These are phyloP conservation scores for Globisporangium orthogonon DNA, from an alignment of 352 stramenopile genomes.

Conservation along the genomic window DNA sequence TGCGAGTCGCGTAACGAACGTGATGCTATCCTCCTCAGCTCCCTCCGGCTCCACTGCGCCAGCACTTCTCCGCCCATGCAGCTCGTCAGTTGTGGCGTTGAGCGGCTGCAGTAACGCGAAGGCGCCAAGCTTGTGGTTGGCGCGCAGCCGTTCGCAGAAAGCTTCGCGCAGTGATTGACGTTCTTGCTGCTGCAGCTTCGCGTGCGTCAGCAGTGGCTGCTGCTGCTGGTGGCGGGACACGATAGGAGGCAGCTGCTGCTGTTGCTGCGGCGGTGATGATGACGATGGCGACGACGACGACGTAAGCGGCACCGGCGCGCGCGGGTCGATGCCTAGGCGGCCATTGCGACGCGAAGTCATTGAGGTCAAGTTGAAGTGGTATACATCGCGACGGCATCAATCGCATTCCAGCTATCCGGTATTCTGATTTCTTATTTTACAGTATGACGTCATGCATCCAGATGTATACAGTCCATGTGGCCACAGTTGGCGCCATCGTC, in stretches of 20 bases:
- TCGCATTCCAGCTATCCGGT: too few species aligned
- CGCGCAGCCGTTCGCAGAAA: slow-evolving; percentile 17
- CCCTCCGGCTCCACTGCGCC: neutral
- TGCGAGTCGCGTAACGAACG: slow-evolving; percentile 1
- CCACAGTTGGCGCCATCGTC: too few species aligned
- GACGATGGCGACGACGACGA: neutral
- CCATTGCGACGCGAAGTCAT: neutral
- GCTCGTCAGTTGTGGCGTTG: neutral
- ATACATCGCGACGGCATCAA: too few species aligned
- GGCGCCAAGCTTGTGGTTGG: slow-evolving; percentile 11
- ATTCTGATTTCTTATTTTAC: too few species aligned
- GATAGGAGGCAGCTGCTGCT: slow-evolving; percentile 14
- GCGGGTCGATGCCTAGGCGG: slow-evolving; percentile 14
- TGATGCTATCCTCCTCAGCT: slow-evolving; percentile 13
- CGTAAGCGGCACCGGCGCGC: neutral
- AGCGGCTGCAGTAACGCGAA: slow-evolving; percentile 8
- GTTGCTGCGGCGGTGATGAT: too few species aligned
- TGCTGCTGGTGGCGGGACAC: neutral
- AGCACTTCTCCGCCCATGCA: neutral
- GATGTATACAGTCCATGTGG: too few species aligned
- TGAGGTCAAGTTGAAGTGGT: too few species aligned
- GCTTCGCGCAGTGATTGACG: slow-evolving; percentile 9
- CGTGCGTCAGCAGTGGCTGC: neutral
- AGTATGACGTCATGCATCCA: too few species aligned
- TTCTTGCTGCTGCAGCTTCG: slow-evolving; percentile 17